Percentiles rank a stretch among this genome's conserved stretches.
phyloP scores from a whole-genome alignment of 2,329 filamentous ascomycete genomes.

The Neonectria sp. region DNA sequence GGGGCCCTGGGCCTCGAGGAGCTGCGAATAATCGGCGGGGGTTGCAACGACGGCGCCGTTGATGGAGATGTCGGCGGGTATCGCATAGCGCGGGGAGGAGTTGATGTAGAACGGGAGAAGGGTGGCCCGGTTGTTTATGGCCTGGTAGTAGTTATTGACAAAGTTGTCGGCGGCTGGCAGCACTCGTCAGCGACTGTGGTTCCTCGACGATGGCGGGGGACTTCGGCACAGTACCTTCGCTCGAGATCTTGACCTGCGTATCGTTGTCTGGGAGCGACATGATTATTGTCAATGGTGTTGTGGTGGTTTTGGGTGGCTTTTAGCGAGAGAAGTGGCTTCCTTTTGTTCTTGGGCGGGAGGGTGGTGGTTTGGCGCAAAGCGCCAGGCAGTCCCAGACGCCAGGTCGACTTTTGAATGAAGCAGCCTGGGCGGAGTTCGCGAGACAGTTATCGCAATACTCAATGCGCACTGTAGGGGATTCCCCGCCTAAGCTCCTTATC shows the following conservation, averaged over 20 bases:
- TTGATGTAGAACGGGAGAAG: slow-evolving; percentile 81
- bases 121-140: slow-evolving; percentile 75
- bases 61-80: slow-evolving; percentile 80
- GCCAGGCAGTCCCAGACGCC: slow-evolving; percentile 14
- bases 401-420: slow-evolving; percentile 29
- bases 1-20: slow-evolving; percentile 75
- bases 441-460: slow-evolving; percentile 42
- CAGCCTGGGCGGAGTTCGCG: slow-evolving; percentile 22
- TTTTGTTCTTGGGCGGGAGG: background rate
- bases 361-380: slow-evolving; percentile 43
- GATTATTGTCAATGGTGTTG: slow-evolving; percentile 3
- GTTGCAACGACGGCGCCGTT: slow-evolving; percentile 80
- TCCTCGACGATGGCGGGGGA: slow-evolving; percentile 7
- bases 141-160: slow-evolving; percentile 80
- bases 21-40: slow-evolving; percentile 75
- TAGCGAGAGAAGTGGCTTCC: background rate
- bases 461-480: slow-evolving; percentile 39
- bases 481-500: slow-evolving; percentile 33
- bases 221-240: slow-evolving; percentile 57
- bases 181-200: slow-evolving; percentile 35
- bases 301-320: background rate
- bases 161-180: slow-evolving; percentile 78
- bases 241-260: slow-evolving; percentile 61
- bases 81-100: slow-evolving; percentile 65
- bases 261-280: slow-evolving; percentile 59